phyloP scores from a whole-genome alignment of 202 grass and related monocot genomes.

The Zoysia matrella region DNA sequence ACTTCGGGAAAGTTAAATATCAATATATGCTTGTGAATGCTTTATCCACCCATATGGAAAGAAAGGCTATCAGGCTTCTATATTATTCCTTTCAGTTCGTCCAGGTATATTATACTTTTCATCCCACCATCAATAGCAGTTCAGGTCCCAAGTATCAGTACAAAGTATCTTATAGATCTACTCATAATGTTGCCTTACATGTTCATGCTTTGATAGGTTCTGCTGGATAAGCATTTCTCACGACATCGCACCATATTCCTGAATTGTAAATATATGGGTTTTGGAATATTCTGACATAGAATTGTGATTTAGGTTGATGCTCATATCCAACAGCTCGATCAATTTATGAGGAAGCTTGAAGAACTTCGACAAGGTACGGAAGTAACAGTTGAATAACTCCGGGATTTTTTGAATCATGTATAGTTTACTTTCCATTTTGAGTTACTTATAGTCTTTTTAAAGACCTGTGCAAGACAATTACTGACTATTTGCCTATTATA shows the following conservation, averaged over 20 bases:
- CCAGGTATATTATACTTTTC: background rate
- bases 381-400: background rate
- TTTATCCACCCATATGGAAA: background rate
- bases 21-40: background rate
- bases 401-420: background rate
- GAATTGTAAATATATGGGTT: conserved; percentile 20
- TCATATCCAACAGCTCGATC: conserved; percentile 96
- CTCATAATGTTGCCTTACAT: conserved; percentile 27
- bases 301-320: conserved; percentile 79
- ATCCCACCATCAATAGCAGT: conserved; percentile 2
- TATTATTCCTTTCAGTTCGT: background rate
- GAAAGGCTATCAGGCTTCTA: background rate
- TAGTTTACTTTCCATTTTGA: conserved; percentile 3
- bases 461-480: background rate
- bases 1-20: conserved; percentile 13
- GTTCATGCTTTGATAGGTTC: conserved; percentile 39
- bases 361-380: conserved; percentile 65
- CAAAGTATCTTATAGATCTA: conserved; percentile 1
- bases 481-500: background rate
- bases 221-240: background rate
- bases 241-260: no score
- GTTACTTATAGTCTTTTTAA: background rate
- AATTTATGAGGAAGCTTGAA: conserved; percentile 94
- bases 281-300: conserved; percentile 50
- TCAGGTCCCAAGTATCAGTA: conserved; percentile 9